Evolutionary conservation across 164 flowering plant genomes (phyloP).

Genomic region (Chimonanthus praecox): DNA sequence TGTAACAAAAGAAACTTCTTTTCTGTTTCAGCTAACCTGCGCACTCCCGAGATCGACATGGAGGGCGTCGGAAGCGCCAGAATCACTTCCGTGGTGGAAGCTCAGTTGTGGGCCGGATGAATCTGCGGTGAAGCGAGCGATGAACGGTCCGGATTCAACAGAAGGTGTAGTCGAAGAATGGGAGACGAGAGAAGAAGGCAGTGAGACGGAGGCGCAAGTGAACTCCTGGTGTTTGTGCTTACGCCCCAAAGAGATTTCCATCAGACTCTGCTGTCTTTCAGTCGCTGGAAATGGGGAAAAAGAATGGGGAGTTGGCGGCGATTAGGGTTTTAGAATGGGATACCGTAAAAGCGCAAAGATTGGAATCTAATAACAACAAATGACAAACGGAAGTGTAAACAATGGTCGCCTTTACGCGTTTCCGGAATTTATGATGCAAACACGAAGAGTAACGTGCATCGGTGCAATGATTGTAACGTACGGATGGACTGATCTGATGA

Average conservation of each 20-base stretch:
- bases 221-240: conserved; percentile 39
- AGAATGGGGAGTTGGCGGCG: neutral
- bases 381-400: neutral
- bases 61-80: conserved; percentile 13
- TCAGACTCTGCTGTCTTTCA: conserved; percentile 6
- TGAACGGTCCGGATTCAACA: conserved; percentile 16
- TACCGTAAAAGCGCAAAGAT: conserved; percentile 3
- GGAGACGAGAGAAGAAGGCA: conserved; percentile 33
- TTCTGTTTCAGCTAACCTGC: conserved; percentile 34
- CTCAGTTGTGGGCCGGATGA: conserved; percentile 42
- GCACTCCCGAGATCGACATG: conserved; percentile 38
- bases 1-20: neutral
- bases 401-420: neutral
- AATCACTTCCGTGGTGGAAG: conserved; percentile 30
- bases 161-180: conserved; percentile 13
- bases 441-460: neutral
- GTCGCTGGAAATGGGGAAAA: neutral
- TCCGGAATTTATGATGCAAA: neutral
- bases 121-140: conserved; percentile 45
- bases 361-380: neutral
- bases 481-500: neutral
- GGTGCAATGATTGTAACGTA: neutral
- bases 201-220: conserved; percentile 40
- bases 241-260: conserved; percentile 39
- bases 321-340: conserved; percentile 9